A percentile compares a stretch with the other conserved stretches of the same genome.
These are phyloP conservation scores for Fraxinus excelsior DNA, from an alignment of 257 asterid species.

Conservation along the genomic window DNA sequence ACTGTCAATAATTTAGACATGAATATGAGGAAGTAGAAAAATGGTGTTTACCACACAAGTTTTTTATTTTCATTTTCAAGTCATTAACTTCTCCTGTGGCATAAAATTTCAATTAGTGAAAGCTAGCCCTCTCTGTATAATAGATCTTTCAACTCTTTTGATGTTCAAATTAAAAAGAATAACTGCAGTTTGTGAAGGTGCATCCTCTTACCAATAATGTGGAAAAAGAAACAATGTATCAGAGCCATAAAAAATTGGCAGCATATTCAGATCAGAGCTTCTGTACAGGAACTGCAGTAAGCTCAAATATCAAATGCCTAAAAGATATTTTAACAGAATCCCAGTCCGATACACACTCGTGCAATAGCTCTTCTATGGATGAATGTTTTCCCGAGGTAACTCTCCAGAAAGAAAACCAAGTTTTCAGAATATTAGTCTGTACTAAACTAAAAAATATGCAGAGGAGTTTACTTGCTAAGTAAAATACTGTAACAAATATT, in stretches of 20 bases:
- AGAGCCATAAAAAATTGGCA: conserved; percentile 25
- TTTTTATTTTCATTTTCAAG: background rate
- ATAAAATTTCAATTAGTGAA: background rate
- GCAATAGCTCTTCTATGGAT: conserved; percentile 38
- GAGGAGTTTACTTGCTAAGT: conserved; percentile 6
- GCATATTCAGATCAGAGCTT: conserved; percentile 26
- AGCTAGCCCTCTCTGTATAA: background rate
- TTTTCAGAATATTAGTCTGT: background rate
- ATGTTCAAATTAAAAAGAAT: conserved; percentile 26
- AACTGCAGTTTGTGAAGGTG: conserved; percentile 42
- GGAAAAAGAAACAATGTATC: conserved; percentile 14
- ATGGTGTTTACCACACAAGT: background rate
- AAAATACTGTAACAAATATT: conserved; percentile 19
- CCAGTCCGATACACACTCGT: conserved; percentile 53
- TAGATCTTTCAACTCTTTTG: conserved; percentile 22
- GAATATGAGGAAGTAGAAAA: background rate
- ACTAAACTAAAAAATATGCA: background rate
- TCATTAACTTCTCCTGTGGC: background rate
- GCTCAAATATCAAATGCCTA: conserved; percentile 56
- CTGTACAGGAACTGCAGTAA: conserved; percentile 26
- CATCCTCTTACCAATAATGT: conserved; percentile 21
- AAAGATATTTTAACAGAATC: conserved; percentile 80
- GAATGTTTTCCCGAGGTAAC: conserved; percentile 54
- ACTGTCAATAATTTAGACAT: background rate
- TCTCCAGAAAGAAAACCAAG: background rate